Base-by-base conservation (phyloP, 1,139 yeast genomes). In the Geotrichum fermentans region DNA sequence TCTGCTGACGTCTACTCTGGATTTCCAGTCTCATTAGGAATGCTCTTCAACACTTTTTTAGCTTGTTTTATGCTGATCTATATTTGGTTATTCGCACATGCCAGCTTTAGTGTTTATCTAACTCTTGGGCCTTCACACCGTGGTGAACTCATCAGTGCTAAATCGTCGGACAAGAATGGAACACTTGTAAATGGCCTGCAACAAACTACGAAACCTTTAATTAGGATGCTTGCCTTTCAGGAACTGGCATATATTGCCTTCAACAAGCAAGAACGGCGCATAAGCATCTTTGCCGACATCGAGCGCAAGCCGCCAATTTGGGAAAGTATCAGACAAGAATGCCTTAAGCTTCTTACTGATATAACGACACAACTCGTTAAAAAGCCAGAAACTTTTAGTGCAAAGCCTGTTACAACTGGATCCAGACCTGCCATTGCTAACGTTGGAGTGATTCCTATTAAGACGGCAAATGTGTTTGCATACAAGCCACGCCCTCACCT, bases 61-160 rank as follows among this genome's bases (percentile, higher is more conserved):
- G 58, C 72, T 1, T 67, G 80, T 4, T 71, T 74, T 53, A 58
- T 74, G 10, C 55, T 75, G 4, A 58, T 74, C 4, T 58, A 74
- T 35, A 59, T 73, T 18, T 84, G 89, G 85, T 89, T 83, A 57
- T 53, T 78, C 8, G 67, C 78, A 32, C 83, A 85, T 63, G 75
- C 78, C 52, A 70, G 80, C 1, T 89, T 80, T 61, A 73, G 79
- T 55, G 82, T 87, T 3, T 90, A 87, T 64, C 75, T 90, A 61
- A 76, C 89, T 8, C 75, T 86, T 53, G 96, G 97, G 0, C 92
- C 97, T 56, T 65, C 83, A 45, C 88, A 84, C 59, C 80, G 87
- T 32, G 82, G 82, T 22, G 80, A 79, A 51, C 80, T 86, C 17
- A 73, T 89, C 28, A 81, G 92, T 39, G 72, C 80, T 4, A 73